Base-by-base conservation (phyloP, 768 basidiomycete species). In the Fomitopsis serialis region DNA sequence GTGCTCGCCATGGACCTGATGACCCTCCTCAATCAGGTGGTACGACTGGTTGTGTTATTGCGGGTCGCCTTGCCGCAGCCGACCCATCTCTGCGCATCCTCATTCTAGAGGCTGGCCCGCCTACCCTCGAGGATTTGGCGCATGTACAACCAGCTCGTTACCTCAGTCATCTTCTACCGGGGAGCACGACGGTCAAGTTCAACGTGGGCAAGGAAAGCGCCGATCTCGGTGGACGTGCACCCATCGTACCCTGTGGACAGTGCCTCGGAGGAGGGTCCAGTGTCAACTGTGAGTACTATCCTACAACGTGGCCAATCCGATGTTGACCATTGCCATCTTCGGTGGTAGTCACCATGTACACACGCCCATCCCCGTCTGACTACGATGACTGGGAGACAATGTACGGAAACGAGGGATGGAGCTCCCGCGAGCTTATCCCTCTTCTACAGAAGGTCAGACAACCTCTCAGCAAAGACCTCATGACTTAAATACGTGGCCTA, bases 371-470 rank as follows among this genome's bases (percentile, higher is more conserved):
- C 8, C 78, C 80, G 1, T 84, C 82, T 0, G 85, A 87, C 61
- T 85, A 79, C 45, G 81, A 87, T 56, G 79, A 80, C 47, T 86
- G 84, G 85, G 76, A 78, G 57, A 56, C 42, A 2, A 62, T 70
- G 2, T 65, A 78, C 23, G 72, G 71, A 3, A 85, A 85, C 61
- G 65, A 75, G 1, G 85, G 84, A 1, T 87, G 85, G 85, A 72
- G 81, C 5, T 78, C 80, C 0, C 68, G 72, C 45, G 70, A 79
- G 24, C 61, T 87, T 4, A 75, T 86, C 27, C 84, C 84, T 0
- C 66, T 84, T 19, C 53, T 83, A 22, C 75, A 69, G 58, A 84
- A 84, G 74, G 64, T 56, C 5, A 24, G 0, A 11, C 10, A 19
- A 4, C 7, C 21, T 40, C 5, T 17, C 3, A n/a, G 12, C 13